These are phyloP conservation scores for Tephrocybe sp. DNA, from an alignment of 768 basidiomycete species.

Conservation along the genomic window DNA sequence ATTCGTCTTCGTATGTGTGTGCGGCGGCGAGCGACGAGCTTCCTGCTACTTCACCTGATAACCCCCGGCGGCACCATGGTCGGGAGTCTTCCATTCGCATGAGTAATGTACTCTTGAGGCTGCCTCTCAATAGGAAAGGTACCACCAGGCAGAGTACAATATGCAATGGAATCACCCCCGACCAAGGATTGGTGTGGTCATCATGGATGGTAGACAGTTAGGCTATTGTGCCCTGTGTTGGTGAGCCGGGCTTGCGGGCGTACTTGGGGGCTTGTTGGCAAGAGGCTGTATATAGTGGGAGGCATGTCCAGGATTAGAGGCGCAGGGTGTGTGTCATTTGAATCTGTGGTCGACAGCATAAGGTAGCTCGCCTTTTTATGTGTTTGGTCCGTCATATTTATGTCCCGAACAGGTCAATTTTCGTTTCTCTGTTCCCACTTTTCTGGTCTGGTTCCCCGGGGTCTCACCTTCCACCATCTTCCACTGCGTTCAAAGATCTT, in stretches of 20 bases:
- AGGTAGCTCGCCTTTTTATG: not conserved
- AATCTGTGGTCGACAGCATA: not conserved
- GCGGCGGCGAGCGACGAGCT: not conserved
- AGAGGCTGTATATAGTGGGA: too few relatives aligned
- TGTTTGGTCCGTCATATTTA: not conserved
- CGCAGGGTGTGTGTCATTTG: too few relatives aligned
- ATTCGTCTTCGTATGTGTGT: not conserved
- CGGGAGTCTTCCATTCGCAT: conserved; percentile 12
- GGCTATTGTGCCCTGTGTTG: too few relatives aligned
- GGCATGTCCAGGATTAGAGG: too few relatives aligned
- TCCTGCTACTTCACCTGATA: not conserved
- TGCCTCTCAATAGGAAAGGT: conserved; percentile 1
- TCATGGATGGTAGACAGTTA: conserved; percentile 2
- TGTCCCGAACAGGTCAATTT: not conserved
- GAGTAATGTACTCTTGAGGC: conserved; percentile 11
- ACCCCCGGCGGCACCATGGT: conserved; percentile 7
- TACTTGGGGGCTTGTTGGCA: too few relatives aligned
- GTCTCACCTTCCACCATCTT: not conserved
- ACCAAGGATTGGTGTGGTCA: conserved; percentile 3
- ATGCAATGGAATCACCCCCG: conserved; percentile 10
- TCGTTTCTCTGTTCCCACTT: not conserved
- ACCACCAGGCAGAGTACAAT: conserved; percentile 7
- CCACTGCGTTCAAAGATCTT: too few relatives aligned
- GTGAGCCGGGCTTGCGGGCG: too few relatives aligned
- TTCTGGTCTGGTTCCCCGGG: not conserved